These are phyloP conservation scores for Rosa persica DNA, from an alignment of 306 rosid genomes.

Conservation along the genomic window DNA sequence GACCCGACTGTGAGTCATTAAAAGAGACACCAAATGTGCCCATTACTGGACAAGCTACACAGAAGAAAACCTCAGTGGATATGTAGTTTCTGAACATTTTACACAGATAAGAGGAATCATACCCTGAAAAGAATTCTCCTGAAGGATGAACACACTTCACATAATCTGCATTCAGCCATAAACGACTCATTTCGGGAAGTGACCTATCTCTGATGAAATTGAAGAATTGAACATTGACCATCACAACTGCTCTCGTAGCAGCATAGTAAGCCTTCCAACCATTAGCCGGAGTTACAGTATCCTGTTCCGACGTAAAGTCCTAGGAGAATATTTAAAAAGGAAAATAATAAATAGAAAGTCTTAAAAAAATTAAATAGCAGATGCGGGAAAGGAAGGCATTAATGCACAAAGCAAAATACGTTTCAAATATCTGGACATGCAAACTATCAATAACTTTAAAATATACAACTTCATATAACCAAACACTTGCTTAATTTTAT, in stretches of 20 bases:
- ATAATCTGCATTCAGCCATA: conserved; percentile 94
- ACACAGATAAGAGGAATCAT: conserved; percentile 21
- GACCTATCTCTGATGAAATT: conserved; percentile 78
- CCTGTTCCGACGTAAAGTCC: conserved; percentile 97
- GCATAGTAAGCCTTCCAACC: conserved; percentile 99
- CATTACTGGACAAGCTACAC: conserved; percentile 2
- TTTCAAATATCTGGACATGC: background rate
- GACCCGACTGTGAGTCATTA: background rate
- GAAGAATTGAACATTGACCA: conserved; percentile 77
- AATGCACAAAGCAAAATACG: background rate
- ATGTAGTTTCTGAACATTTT: background rate
- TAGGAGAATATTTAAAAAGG: conserved; percentile 34
- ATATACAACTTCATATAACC: background rate
- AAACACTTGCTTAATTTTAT: background rate
- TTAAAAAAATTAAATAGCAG: background rate
- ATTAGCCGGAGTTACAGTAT: conserved; percentile 64
- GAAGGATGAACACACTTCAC: conserved; percentile 93
- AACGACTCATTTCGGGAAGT: conserved; percentile 72
- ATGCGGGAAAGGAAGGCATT: background rate
- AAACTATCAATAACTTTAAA: background rate
- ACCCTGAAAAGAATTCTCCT: conserved; percentile 95
- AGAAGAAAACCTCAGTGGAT: background rate
- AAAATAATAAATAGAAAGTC: conserved; percentile 12
- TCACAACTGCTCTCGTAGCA: conserved; percentile 89
- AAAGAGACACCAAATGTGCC: background rate